phyloP scores from a whole-genome alignment of 768 basidiomycete genomes.

The Tylopilus sp. region DNA sequence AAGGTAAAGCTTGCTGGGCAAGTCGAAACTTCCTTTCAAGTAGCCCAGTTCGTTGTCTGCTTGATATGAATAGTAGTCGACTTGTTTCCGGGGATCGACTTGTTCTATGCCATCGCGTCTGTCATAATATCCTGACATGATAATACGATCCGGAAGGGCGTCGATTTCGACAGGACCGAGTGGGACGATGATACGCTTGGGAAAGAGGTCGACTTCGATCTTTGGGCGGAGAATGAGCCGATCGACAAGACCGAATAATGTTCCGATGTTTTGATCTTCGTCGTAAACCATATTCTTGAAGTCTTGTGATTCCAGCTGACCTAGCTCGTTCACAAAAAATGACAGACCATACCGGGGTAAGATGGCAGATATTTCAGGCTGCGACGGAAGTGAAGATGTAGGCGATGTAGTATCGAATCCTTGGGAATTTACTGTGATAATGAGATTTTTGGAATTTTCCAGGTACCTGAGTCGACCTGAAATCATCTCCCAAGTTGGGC shows the following conservation, averaged over 20 bases:
- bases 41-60: not conserved
- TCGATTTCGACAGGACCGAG: not conserved
- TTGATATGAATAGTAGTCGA: not conserved
- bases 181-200: not conserved
- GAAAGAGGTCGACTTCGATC: not conserved
- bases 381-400: not conserved
- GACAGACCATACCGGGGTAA: not conserved
- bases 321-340: not conserved
- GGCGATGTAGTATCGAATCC: not conserved
- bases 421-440: not conserved
- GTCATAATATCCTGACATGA: too few species aligned
- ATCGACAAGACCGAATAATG: not conserved
- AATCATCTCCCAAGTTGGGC: not conserved
- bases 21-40: not conserved
- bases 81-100: too few species aligned
- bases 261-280: not conserved
- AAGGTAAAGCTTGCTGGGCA: not conserved
- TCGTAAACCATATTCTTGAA: conserved; percentile 1
- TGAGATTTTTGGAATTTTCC: not conserved
- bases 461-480: not conserved
- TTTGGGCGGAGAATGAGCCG: not conserved
- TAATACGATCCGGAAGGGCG: not conserved
- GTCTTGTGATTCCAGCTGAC: not conserved
- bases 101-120: too few species aligned
- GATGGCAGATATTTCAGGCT: not conserved